Percentiles rank a stretch among this genome's conserved stretches.
Conservation (phyloP, 352 stramenopile species). For the Pythium coloratum region DNA sequence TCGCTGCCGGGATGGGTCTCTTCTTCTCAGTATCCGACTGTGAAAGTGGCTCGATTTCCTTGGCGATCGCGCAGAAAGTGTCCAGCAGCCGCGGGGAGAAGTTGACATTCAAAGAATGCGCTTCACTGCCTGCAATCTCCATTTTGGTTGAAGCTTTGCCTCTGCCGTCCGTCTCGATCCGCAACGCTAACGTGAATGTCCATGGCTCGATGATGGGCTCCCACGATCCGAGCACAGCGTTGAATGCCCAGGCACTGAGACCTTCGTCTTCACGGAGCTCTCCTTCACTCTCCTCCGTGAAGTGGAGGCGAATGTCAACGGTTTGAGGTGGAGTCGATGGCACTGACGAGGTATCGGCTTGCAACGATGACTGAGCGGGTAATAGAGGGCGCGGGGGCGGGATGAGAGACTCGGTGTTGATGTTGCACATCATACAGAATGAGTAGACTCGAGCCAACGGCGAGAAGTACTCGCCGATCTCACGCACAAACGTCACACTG, state of each 20-base stretch:
- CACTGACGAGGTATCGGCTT: not conserved
- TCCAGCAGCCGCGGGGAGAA: constrained; percentile 68
- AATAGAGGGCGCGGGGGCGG: not conserved
- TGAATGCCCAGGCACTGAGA: constrained; percentile 78
- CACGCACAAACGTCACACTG: constrained; percentile 68
- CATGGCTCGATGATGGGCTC: constrained; percentile 80
- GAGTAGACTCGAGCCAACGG: constrained; percentile 65
- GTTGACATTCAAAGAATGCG: constrained; percentile 67
- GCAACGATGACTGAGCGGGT: not conserved
- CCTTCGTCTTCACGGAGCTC: constrained; percentile 67
- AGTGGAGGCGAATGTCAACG: constrained; percentile 48
- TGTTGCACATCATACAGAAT: constrained; percentile 66
- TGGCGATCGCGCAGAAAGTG: constrained; percentile 53
- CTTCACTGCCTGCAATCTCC: constrained; percentile 51
- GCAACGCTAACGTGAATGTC: constrained; percentile 55
- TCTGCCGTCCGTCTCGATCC: constrained; percentile 35
- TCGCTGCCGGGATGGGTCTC: constrained; percentile 37
- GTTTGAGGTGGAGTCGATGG: constrained; percentile 13
- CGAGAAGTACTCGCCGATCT: constrained; percentile 75
- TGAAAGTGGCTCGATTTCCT: constrained; percentile 56
- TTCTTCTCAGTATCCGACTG: not conserved
- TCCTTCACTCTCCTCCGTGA: constrained; percentile 51
- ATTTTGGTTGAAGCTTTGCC: constrained; percentile 58
- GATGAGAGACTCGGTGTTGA: constrained; percentile 35
- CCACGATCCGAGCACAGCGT: constrained; percentile 70